Base-by-base conservation (phyloP, 2,329 filamentous ascomycete genomes). In the Hypomyces rosellus region DNA sequence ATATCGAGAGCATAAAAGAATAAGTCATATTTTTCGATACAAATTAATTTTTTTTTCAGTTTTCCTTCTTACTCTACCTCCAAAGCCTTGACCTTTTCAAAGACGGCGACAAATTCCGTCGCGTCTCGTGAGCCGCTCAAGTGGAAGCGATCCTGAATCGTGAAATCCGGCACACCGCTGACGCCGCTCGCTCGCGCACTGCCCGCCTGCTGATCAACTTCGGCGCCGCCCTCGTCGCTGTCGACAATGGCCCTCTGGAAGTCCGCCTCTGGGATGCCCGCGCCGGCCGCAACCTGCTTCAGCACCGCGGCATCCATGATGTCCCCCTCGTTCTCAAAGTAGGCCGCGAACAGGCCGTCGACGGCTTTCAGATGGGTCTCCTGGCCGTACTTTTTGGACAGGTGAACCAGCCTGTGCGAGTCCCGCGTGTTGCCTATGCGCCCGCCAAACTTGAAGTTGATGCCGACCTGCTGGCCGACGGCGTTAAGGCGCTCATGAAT, bases 121-220 rank as follows among this genome's bases (percentile, higher is more conserved):
- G 81, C 75, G 51, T 84, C 80, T 68, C 89, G 83, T 37, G 85
- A 85, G 2, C 88, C 88, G 13, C 81, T 80, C 18, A 91, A 71
- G 54, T 81, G 75, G 65, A 80, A 89, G 56, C 70, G 70, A 2
- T 76, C 81, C 63, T 90, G 86, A 50, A 93, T 76, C 4, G 81
- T 81, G 64, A 86, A 89, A 61, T 86, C 81, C 12, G 88, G 87
- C 52, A 91, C 86, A 0, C 86, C 87, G 37, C 70, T 73, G 49
- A 91, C 66, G 33, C 65, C 67, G 1, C 55, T 55, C 25, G 50
- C 51, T 42, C 61, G 60, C 3, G 67, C 66, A 43, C 53, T 54
- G 11, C 50, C 49, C 8, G 61, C 63, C 3, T 63, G 58, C 40
- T 57, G 52, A 44, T 71, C 68, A 4, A 71, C 67, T 37, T 65